Evolutionary conservation across 208 protist species (phyloP), one percentile per base, ranked within the genome.

Genomic region (Leishmania gerbilli): DNA sequence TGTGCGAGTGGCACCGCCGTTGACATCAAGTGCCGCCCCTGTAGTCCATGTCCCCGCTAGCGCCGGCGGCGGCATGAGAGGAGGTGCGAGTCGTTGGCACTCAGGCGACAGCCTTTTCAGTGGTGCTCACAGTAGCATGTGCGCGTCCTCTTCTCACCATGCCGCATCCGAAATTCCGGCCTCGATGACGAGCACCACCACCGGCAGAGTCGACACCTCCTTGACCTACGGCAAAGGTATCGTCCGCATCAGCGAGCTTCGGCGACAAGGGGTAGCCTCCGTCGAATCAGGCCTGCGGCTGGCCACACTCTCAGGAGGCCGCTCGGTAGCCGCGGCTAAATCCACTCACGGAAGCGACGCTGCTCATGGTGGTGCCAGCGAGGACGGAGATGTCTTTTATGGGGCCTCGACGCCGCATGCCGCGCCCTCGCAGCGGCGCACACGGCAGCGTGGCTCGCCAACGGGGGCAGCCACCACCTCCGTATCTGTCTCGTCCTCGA

Each of bases 191-290:
- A 45, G 42, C 34, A 58, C 51, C 3, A 37, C 69, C 21, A 31
- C 19, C n/a, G 11, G 24, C 45, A 74, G 8, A 13, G 45, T 17
- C 8, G 17, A 31, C 2, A 17, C 72, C 51, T 76, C 77, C 24
- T 56, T 31, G 1, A 40, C 79, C 2, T 95, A 95, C 58, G 91
- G 91, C 11, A 89, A 89, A 56, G 91, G 89, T 31, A 82, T 96
- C 79, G 87, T 93, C 17, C 87, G 92, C 34, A 81, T 97, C 68
- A 97, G 92, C 76, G 93, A 95, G 40, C 72, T 95, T 69, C 83
- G 81, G n/a, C 82, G 69, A 24, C 60, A 65, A 42, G 86, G 84
- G 11, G 75, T 83, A 2, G 1, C n/a, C 58, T 19, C 65, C 19
- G 45, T 87, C n/a, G 80, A 85, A 17, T 82, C 72, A 0, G 82